A percentile compares a stretch with the other conserved stretches of the same genome.
These are phyloP conservation scores for Drosera spatulata DNA, from an alignment of 179 eudicot species.

Conservation along the genomic window DNA sequence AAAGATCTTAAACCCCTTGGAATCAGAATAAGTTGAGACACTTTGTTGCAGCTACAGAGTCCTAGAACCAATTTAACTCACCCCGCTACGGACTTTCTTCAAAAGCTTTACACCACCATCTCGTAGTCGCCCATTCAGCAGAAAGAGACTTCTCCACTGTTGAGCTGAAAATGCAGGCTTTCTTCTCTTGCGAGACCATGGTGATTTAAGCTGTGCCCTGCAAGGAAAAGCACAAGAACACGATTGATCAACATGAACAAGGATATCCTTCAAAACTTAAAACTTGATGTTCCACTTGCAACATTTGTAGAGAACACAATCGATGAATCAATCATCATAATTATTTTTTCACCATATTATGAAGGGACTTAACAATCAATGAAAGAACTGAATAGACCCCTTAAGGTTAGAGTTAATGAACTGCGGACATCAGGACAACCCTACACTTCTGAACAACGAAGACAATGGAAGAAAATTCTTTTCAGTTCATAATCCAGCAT, in stretches of 20 bases:
- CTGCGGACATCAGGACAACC: no score
- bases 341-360: no score
- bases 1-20: not conserved
- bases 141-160: slow-evolving; percentile 70
- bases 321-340: no score
- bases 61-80: slow-evolving; percentile 22
- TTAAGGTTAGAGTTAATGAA: no score
- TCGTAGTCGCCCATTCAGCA: slow-evolving; percentile 71
- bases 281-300: not conserved
- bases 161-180: slow-evolving; percentile 58
- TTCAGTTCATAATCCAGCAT: no score
- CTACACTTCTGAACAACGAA: no score
- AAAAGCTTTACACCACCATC: slow-evolving; percentile 80
- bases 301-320: not conserved
- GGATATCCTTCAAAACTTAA: not conserved
- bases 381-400: no score
- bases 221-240: slow-evolving; percentile 6
- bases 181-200: slow-evolving; percentile 92
- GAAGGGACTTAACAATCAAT: no score
- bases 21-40: no score
- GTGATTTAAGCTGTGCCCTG: slow-evolving; percentile 87
- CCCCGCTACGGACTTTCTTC: slow-evolving; percentile 95
- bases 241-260: slow-evolving; percentile 2
- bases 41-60: not conserved
- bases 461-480: no score